Conservation (phyloP, 345 rosid species). For the Syzygium aqueum region DNA sequence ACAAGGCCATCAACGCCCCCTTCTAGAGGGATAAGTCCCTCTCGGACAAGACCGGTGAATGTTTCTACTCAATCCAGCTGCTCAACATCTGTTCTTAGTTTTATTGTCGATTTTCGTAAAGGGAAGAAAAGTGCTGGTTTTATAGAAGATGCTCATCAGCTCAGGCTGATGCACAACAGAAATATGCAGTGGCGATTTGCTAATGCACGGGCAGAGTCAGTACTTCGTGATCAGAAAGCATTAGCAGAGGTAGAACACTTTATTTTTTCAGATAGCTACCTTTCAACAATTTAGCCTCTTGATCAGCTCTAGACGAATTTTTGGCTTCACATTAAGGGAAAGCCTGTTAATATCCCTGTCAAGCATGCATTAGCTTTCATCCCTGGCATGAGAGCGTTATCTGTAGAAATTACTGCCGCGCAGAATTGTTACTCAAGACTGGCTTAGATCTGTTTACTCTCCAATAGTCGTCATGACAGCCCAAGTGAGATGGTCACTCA, state of each 20-base stretch:
- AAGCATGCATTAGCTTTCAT: not conserved
- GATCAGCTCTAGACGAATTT: not conserved
- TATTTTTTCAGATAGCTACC: not conserved
- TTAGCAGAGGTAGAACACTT: conserved; percentile 63
- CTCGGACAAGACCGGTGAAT: conserved; percentile 57
- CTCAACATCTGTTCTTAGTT: conserved; percentile 81
- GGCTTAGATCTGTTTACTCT: not conserved
- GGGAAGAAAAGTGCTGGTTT: conserved; percentile 56
- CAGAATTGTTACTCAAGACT: not conserved
- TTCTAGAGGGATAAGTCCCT: conserved; percentile 73
- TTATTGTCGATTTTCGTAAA: conserved; percentile 71
- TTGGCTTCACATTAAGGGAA: not conserved
- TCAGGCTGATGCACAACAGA: conserved; percentile 75
- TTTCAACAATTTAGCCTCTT: not conserved
- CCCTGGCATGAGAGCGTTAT: not conserved
- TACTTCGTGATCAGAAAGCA: conserved; percentile 51
- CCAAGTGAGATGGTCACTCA: not conserved
- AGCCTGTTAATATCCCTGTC: not conserved
- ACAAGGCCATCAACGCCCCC: conserved; percentile 66
- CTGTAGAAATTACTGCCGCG: not conserved
- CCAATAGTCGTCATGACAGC: not conserved
- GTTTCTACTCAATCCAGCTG: conserved; percentile 39
- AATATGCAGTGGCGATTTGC: conserved; percentile 89
- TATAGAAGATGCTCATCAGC: conserved; percentile 89
- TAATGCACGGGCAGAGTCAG: conserved; percentile 67